phyloP scores from a whole-genome alignment of 2,329 filamentous ascomycete genomes.

The Nemania sp. region DNA sequence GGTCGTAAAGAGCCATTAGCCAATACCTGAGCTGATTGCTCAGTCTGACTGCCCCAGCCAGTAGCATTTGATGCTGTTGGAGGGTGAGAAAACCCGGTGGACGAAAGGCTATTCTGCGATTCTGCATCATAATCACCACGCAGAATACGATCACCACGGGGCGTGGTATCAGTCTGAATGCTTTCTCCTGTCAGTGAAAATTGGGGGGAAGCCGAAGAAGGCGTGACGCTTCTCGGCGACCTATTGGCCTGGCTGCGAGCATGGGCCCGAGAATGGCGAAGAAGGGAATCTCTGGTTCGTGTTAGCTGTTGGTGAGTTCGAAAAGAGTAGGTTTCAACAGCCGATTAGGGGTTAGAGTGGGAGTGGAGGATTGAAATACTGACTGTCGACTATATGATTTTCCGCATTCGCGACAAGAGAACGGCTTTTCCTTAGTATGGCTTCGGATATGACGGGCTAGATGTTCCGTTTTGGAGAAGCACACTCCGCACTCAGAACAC shows the following conservation, averaged over 20 bases:
- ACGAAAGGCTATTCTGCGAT: conserved; percentile 26
- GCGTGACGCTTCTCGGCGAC: conserved; percentile 24
- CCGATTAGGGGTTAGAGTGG: neutral
- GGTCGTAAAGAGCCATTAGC: conserved; percentile 15
- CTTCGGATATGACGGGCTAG: conserved; percentile 37
- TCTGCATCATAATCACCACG: conserved; percentile 27
- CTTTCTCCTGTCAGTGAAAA: conserved; percentile 27
- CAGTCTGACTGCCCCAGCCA: conserved; percentile 28
- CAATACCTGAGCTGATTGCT: conserved; percentile 17
- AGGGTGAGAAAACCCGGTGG: conserved; percentile 25
- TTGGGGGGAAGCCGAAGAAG: conserved; percentile 29
- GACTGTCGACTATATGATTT: conserved; percentile 38
- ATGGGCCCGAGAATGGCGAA: conserved; percentile 36
- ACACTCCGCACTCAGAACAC: conserved; percentile 36
- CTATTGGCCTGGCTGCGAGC: conserved; percentile 17
- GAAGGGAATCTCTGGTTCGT: conserved; percentile 33
- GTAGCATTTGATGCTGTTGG: conserved; percentile 19
- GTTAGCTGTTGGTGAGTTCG: conserved; percentile 12
- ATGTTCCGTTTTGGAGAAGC: conserved; percentile 38
- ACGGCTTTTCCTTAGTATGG: conserved; percentile 37
- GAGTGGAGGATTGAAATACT: conserved; percentile 8
- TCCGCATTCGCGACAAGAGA: conserved; percentile 36
- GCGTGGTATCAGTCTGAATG: conserved; percentile 18
- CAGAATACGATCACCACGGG: conserved; percentile 17
- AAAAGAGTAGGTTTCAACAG: neutral